phyloP scores from a whole-genome alignment of 169 alveolate species.

The Plasmodium falciparum region DNA sequence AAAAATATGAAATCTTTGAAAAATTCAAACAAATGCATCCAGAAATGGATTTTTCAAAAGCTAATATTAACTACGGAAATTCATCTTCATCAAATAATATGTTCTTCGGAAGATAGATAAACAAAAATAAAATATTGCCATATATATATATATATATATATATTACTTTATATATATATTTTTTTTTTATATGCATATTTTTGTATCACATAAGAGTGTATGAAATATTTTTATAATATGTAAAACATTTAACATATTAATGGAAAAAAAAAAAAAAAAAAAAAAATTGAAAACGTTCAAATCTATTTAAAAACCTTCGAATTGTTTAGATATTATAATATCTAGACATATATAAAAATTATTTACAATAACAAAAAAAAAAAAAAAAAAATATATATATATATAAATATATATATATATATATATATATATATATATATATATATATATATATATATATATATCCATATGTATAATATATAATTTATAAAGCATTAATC shows the following conservation, averaged over 20 bases:
- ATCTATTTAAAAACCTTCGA: no score
- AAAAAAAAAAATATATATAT: background rate
- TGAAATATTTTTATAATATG: no score
- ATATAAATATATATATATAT: background rate
- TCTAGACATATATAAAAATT: background rate
- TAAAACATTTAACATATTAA: no score
- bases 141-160: no score
- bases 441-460: background rate
- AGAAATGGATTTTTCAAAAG: constrained; percentile 97
- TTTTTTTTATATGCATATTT: no score
- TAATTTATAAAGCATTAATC: background rate
- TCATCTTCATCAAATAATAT: constrained; percentile 20
- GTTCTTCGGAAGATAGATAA: constrained; percentile 27
- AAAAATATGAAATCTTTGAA: constrained; percentile 94
- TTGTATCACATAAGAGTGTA: no score
- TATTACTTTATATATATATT: no score
- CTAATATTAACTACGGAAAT: constrained; percentile 90
- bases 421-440: background rate
- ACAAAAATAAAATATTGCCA: background rate
- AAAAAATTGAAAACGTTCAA: no score
- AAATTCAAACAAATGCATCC: constrained; percentile 97
- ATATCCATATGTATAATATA: background rate
- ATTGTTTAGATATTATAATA: no score
- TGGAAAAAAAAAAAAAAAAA: no score
- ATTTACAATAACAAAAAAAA: background rate